Conservation (phyloP, 2,329 filamentous ascomycete genomes). For the Phialophora chinensis region DNA sequence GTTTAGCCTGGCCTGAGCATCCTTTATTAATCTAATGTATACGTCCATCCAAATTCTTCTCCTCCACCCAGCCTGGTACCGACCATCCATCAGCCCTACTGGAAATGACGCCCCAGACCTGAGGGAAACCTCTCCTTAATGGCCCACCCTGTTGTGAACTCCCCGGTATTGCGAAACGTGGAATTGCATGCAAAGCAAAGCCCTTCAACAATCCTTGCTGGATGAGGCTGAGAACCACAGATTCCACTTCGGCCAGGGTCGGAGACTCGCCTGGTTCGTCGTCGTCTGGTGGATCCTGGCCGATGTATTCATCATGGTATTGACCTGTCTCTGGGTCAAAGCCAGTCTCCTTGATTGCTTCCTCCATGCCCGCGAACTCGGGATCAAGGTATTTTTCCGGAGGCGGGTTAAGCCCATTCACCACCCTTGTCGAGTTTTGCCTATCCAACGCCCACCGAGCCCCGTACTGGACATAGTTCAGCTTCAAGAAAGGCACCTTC, state of each 20-base stretch:
- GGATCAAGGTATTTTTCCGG: conserved; percentile 33
- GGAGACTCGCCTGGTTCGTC: conserved; percentile 24
- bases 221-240: conserved; percentile 75
- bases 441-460: conserved; percentile 57
- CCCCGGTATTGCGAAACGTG: conserved; percentile 82
- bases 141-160: conserved; percentile 65
- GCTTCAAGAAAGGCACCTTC: conserved; percentile 75
- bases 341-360: conserved; percentile 37
- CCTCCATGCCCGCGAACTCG: conserved; percentile 52
- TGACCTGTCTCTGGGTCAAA: conserved; percentile 33
- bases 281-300: conserved; percentile 22
- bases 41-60: conserved; percentile 37
- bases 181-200: conserved; percentile 78
- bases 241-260: conserved; percentile 72
- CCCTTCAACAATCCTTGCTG: conserved; percentile 82
- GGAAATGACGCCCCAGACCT: conserved; percentile 71
- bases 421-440: conserved; percentile 23
- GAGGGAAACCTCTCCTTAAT: conserved; percentile 75
- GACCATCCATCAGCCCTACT: conserved; percentile 62
- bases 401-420: conserved; percentile 41
- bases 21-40: conserved; percentile 38
- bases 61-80: conserved; percentile 77
- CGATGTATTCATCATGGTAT: conserved; percentile 34
- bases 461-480: conserved; percentile 69
- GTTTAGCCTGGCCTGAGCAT: conserved; percentile 26